Evolutionary conservation across 306 rosid genomes (phyloP), one percentile per base, ranked within the genome.

Genomic region (Gleditsia sinensis): DNA sequence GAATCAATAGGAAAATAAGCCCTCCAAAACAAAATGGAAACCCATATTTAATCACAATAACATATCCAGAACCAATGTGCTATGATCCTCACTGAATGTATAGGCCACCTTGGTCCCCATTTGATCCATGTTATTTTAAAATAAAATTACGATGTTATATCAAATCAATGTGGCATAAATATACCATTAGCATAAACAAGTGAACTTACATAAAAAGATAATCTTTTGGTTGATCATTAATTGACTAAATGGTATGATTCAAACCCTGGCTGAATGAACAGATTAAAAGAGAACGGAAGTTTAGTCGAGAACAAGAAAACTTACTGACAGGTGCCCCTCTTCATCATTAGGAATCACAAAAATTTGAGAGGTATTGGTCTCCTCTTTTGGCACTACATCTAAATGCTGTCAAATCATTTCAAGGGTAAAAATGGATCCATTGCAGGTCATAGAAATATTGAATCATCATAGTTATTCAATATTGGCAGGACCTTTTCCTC

Each of bases 321-420:
- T 78, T 71, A 90, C 98, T 49, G 71, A 64, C 46, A 90, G 62
- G 67, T 83, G 84, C 4, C 68, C 55, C 81, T 94, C 98, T 75
- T 86, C 79, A 69, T 90, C 87, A 72, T 86, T 96, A 78, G 96
- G 96, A 80, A 91, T 88, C 69, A 88, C 86, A 77, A 82, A 94
- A 74, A 95, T 91, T 32, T 90, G 56, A 20, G 76, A 89, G 28
- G 75, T 78, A 55, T 71, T 74, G 58, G 72, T 87, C 84, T 94
- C 95, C 83, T 88, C 97, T 72, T 89, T 91, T 79, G 96, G 97
- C 65, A 34, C 66, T 48, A 91, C 85, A 74, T 88, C 88, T 80
- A 94, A 80, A 65, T 48, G 88, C 98, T 89, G 92, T 75, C 69
- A 84, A 74, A 77, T 76, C 7, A 67, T 45, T 28, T 27, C 33